Conservation (phyloP, 331 rosid genomes). For the Malus hybrid region DNA sequence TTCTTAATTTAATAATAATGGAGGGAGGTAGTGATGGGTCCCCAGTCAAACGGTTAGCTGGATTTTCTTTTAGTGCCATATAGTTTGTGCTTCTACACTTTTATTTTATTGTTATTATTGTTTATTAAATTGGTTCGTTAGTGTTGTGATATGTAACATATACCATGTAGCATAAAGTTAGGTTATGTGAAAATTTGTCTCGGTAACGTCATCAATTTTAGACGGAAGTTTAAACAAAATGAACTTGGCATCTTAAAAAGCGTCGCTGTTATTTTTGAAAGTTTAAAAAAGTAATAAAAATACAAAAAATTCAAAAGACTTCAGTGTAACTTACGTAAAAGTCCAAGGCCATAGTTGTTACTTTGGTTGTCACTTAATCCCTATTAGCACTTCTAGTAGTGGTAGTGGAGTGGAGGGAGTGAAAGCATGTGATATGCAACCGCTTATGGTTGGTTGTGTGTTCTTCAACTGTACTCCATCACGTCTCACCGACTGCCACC, state of each 20-base stretch:
- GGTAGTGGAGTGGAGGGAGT: background rate
- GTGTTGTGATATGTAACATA: background rate
- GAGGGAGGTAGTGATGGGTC: slow-evolving; percentile 31
- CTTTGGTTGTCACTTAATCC: background rate
- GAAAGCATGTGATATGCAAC: slow-evolving; percentile 23
- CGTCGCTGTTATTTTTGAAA: no score
- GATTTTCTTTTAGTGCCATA: slow-evolving; percentile 40
- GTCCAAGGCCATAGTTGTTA: background rate
- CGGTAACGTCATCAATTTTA: no score
- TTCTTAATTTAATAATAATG: slow-evolving; percentile 25
- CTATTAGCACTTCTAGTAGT: background rate
- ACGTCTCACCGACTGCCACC: slow-evolving; percentile 24
- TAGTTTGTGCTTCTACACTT: slow-evolving; percentile 31
- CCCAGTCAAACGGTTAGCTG: slow-evolving; percentile 57
- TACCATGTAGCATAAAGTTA: background rate
- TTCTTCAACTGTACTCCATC: slow-evolving; percentile 15
- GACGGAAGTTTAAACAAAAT: no score
- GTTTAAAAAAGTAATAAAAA: no score
- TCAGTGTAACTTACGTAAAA: no score
- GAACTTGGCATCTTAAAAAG: no score
- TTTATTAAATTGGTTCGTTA: background rate
- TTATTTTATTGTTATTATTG: background rate
- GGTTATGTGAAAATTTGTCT: no score
- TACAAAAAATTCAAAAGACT: no score
- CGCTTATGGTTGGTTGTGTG: slow-evolving; percentile 4